Evolutionary conservation across 2,329 filamentous ascomycete genomes (phyloP).

Genomic region (Calonectria pseudoreteaudii): DNA sequence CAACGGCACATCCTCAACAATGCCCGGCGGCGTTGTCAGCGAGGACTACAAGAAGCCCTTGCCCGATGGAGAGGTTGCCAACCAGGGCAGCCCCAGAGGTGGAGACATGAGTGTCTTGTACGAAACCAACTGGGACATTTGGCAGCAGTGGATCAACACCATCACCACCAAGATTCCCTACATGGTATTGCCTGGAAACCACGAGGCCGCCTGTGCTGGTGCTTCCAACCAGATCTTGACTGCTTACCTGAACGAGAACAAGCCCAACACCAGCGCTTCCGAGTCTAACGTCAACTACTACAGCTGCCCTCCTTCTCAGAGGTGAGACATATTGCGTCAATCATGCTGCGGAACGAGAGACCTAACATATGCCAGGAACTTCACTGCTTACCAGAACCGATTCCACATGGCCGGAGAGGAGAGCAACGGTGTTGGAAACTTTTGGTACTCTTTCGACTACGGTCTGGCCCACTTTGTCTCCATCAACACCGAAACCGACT

Average conservation of each 20-base stretch:
- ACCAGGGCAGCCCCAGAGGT: slow-evolving; percentile 59
- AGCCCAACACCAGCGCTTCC: slow-evolving; percentile 54
- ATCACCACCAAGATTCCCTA: slow-evolving; percentile 59
- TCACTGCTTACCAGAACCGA: slow-evolving; percentile 61
- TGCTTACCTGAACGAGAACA: slow-evolving; percentile 58
- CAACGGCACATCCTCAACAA: neutral
- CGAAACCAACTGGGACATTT: slow-evolving; percentile 64
- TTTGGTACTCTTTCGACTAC: slow-evolving; percentile 65
- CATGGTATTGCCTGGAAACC: slow-evolving; percentile 65
- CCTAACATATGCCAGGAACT: slow-evolving; percentile 47
- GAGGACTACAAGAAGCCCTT: slow-evolving; percentile 57
- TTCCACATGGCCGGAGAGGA: slow-evolving; percentile 64
- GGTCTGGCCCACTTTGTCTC: slow-evolving; percentile 61
- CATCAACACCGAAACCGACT: slow-evolving; percentile 63
- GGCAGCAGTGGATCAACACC: slow-evolving; percentile 61
- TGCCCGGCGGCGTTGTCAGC: slow-evolving; percentile 20
- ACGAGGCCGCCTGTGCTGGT: slow-evolving; percentile 61
- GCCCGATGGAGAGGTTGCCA: slow-evolving; percentile 57
- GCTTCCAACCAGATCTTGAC: slow-evolving; percentile 56
- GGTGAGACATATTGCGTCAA: slow-evolving; percentile 20
- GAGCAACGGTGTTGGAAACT: slow-evolving; percentile 60
- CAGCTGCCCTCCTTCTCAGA: slow-evolving; percentile 63
- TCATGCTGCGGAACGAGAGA: neutral
- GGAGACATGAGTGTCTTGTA: slow-evolving; percentile 62
- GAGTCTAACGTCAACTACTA: slow-evolving; percentile 58